Evolutionary conservation across 345 rosid species (phyloP), one percentile per base, ranked within the genome.

Genomic region (Eucalyptus regnans): DNA sequence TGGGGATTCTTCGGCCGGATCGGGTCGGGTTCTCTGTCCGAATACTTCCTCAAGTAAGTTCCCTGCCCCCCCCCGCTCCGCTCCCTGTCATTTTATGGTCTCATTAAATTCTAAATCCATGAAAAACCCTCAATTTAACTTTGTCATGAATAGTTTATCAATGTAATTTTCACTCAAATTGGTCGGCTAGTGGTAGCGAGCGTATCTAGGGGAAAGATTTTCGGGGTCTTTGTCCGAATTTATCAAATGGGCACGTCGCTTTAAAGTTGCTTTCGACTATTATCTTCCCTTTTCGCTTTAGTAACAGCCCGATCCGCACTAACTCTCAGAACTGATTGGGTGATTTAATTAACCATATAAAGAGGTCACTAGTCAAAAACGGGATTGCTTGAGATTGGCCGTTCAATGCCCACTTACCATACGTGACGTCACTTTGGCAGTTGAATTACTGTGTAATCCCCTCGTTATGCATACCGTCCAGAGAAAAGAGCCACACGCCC

Each of bases 1-100:
- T 97, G 97, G 97, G 99, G 99, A 2, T 97, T 97, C 89, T 97
- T 97, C 48, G 99, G 99, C 3, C 93, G 99, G 46, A 96, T 97
- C 88, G 86, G 93, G 71, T 97, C 99, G 60, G 99, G 99, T 31
- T 89, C 96, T 2, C 93, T 95, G 44, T 97, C 99, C 4, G 99
- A 97, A 90, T 89, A 94, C 88, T 96, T 93, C 86, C 88, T 97
- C 93, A 94, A 93, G 98, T 96, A 92, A 93, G 98, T 62, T 49
- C 20, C 44, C n/a, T 12, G 58, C 58, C 16, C 41, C 22, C 33
- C 27, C 54, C 54, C 6, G 56, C 14, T 27, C 17, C 8, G 16
- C 22, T 12, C 43, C 43, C 54, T 2, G 25, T 18, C 3, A 27
- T 14, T 86, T 7, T 17, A 23, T 43, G 25, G 8, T 15, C 62